Evolutionary conservation across 176 grass and related monocot genomes (phyloP), one percentile per base, ranked within the genome.

Genomic region (Musa itinerans): DNA sequence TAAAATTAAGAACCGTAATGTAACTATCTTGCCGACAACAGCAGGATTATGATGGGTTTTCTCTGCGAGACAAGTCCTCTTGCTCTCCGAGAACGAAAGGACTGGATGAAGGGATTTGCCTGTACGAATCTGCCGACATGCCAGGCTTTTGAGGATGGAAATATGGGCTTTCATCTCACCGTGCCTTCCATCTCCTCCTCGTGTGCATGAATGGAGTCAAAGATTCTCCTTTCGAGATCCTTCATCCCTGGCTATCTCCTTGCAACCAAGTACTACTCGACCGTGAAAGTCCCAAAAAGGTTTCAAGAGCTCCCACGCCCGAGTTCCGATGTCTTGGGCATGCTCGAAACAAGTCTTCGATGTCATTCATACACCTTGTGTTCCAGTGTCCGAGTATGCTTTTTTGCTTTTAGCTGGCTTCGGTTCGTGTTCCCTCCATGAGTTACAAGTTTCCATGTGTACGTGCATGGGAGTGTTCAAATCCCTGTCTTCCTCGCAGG

Each of bases 161-260:
- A 50, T 20, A 21, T 52, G 68, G 48, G 17, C 14, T 43, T 43
- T 43, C 34, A 43, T 43, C 34, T 43, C 34, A 43, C 34, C 34
- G 4, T 6, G 34, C 34, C 4, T 43, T 43, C 4, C 34, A 43
- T 43, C 34, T 43, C 34, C 3, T 43, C 34, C 34, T 43, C 34
- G 34, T 43, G 34, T 43, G 34, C 34, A 43, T 43, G 34, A 0
- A 43, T 43, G 34, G 25, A 64, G 65, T 68, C 65, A 68, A 68
- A 68, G 65, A 68, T 68, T 7, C 65, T 68, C 65, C 65, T 48
- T 68, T 68, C 20, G 13, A 68, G 65, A 68, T 48, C 65, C 2
- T 34, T 48, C 26, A 13, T 14, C 10, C 29, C 26, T 10, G 15
- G 29, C 29, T 3, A 29, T 34, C 27, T n/a, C 1, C 58, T 7